Percentiles rank a stretch among this genome's conserved stretches.
Conservation (phyloP, 192 early-diverging fungal genomes). For the Backusella morwellensis region DNA sequence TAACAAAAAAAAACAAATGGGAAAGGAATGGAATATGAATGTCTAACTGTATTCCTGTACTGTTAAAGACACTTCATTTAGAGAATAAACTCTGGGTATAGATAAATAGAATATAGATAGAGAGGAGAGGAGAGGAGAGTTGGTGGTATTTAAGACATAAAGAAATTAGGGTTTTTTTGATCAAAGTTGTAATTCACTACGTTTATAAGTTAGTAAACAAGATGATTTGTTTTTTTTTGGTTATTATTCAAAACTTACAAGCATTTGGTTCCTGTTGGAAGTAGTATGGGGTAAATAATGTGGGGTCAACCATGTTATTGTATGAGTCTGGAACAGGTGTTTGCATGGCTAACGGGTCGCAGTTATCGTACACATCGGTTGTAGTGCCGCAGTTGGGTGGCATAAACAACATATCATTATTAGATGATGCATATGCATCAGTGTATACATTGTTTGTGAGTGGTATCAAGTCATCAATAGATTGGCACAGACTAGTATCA, state of each 20-base stretch:
- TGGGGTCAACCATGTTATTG: conserved; percentile 1
- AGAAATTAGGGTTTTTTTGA: not conserved
- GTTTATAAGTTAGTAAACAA: not conserved
- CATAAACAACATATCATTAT: not conserved
- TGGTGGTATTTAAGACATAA: not conserved
- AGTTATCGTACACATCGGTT: conserved; percentile 10
- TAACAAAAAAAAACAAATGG: not conserved
- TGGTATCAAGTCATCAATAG: not conserved
- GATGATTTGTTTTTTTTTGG: not conserved
- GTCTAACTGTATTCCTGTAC: conserved; percentile 2
- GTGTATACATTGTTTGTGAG: not conserved
- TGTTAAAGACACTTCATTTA: conserved; percentile 1
- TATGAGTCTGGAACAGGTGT: not conserved
- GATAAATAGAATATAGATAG: not conserved
- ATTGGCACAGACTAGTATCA: not conserved
- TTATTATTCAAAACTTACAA: not conserved
- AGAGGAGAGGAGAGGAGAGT: not conserved
- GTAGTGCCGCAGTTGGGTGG: not conserved
- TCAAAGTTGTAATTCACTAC: not conserved
- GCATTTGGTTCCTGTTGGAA: not conserved
- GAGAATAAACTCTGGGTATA: not conserved
- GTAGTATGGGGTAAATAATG: conserved; percentile 1
- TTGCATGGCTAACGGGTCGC: not conserved
- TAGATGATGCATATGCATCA: conserved; percentile 4
- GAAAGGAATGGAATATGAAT: not conserved